phyloP scores from a whole-genome alignment of 495 filamentous ascomycete genomes.

The Aspergillus carlsbadensis region DNA sequence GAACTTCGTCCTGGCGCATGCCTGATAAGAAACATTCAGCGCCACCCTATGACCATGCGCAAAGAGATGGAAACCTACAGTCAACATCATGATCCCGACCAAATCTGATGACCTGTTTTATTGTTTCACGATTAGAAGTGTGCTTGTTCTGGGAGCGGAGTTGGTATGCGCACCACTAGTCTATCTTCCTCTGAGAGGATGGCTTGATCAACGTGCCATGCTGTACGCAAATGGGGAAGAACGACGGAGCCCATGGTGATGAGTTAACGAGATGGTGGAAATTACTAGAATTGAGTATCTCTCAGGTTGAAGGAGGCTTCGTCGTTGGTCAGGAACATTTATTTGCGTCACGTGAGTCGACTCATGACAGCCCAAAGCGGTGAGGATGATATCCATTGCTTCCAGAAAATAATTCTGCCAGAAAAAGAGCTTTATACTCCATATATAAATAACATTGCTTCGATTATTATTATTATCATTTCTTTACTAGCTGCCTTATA shows the following conservation, averaged over 20 bases:
- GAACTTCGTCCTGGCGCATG: slow-evolving; percentile 92
- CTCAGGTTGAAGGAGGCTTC: neutral
- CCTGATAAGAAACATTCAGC: slow-evolving; percentile 36
- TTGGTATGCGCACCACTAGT: slow-evolving; percentile 62
- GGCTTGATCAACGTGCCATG: slow-evolving; percentile 95
- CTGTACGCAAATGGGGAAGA: slow-evolving; percentile 85
- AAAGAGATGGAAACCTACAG: slow-evolving; percentile 27
- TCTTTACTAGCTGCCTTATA: no score
- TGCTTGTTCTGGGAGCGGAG: neutral
- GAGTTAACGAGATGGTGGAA: neutral
- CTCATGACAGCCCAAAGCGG: neutral
- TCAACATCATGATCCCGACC: slow-evolving; percentile 76
- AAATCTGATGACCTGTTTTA: slow-evolving; percentile 64
- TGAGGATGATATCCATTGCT: neutral
- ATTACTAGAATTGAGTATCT: neutral
- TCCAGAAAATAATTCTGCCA: neutral
- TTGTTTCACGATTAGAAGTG: neutral
- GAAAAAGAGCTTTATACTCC: neutral
- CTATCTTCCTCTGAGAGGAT: slow-evolving; percentile 92
- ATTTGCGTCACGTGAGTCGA: neutral
- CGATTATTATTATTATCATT: no score
- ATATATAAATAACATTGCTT: neutral
- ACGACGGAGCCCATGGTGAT: slow-evolving; percentile 82
- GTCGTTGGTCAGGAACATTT: neutral
- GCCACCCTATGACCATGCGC: neutral